Evolutionary conservation across 2,329 filamentous ascomycete species (phyloP), one percentile per base, ranked within the genome.

Genomic region (Arthrobotrys sphaeroides): DNA sequence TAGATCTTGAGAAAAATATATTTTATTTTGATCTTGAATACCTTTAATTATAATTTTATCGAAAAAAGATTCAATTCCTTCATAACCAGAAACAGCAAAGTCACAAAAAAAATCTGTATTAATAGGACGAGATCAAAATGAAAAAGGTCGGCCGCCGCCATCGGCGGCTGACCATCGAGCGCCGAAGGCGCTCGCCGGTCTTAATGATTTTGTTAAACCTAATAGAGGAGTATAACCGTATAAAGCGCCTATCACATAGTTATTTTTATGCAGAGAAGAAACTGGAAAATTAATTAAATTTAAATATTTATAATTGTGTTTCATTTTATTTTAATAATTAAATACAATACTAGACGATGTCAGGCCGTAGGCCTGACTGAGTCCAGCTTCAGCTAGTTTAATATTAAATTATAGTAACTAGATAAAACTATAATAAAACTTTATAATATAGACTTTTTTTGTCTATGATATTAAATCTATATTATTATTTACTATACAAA

Each of bases 261-360:
- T 78, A 77, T 79, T 77, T 78, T 77, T 73, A 73, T 78, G 78
- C 62, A 79, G 78, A 79, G 78, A 61, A 72, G 51, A 75, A 81
- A 79, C 80, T 80, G 81, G 74, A 80, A 79, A 78, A 81, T 80
- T 79, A 79, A n/a, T n/a, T n/a, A n/a, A n/a, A n/a, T n/a, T n/a
- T n/a, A 82, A 78, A 79, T 80, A 62, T 82, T 80, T 80, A 81
- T 82, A 80, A 79, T 80, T 77, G 80, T 79, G 77, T 79, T 82
- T 77, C 72, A 79, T 73, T 81, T 82, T 80, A 80, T 75, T 79
- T 80, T 78, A n/a, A 68, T 79, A 82, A 79, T 80, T 80, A n/a
- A 78, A 79, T 77, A 80, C 73, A 78, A 81, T 81, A 79, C 79
- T 80, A 74, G 73, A n/a, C n/a, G n/a, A n/a, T n/a, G n/a, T n/a